Evolutionary conservation across 1,139 yeast genomes (phyloP).

Genomic region (Yamadazyma atlantica): DNA sequence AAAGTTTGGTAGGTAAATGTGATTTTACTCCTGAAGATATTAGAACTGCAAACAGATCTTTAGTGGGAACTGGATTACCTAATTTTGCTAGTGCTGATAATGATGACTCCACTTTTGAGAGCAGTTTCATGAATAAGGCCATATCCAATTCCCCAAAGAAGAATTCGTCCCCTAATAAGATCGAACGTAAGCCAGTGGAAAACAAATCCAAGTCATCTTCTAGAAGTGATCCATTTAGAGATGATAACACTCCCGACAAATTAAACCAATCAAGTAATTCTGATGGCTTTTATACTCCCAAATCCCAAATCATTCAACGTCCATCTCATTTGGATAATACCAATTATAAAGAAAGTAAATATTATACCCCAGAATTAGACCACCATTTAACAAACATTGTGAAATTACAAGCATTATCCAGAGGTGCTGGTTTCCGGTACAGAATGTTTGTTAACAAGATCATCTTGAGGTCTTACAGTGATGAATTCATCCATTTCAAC

Average conservation of each 20-base stretch:
- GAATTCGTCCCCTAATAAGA: conserved; percentile 11
- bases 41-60: conserved; percentile 62
- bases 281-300: conserved; percentile 12
- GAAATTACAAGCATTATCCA: conserved; percentile 58
- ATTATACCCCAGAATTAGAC: conserved; percentile 28
- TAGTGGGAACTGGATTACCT: conserved; percentile 62
- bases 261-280: neutral
- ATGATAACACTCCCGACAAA: conserved; percentile 2
- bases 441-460: conserved; percentile 59
- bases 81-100: conserved; percentile 54
- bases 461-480: conserved; percentile 54
- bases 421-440: conserved; percentile 68
- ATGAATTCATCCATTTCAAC: conserved; percentile 38
- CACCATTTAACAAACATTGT: conserved; percentile 25
- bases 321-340: conserved; percentile 7
- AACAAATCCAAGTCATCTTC: conserved; percentile 2
- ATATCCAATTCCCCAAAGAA: conserved; percentile 15
- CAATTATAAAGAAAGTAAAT: conserved; percentile 12
- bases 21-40: conserved; percentile 70
- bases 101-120: conserved; percentile 19
- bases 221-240: conserved; percentile 14
- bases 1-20: conserved; percentile 60
- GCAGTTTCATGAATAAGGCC: conserved; percentile 26
- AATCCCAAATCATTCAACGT: conserved; percentile 7
- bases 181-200: conserved; percentile 2